These are phyloP conservation scores for Aspergillus felis DNA, from an alignment of 2,329 filamentous ascomycete genomes.

Conservation along the genomic window DNA sequence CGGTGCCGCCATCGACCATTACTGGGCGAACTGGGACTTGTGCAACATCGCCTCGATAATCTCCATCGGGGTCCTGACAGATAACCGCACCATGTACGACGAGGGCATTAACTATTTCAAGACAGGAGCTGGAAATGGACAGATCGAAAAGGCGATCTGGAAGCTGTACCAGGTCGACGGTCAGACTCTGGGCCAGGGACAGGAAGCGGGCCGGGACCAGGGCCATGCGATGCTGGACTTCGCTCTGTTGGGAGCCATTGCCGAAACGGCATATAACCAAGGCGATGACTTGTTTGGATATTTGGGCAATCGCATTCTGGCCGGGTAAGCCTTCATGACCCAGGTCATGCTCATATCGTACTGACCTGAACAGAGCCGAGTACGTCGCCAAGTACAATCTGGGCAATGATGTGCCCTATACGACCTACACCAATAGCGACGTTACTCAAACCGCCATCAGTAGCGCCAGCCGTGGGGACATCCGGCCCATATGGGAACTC, in stretches of 20 bases:
- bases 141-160: conserved; percentile 5
- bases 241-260: conserved; percentile 38
- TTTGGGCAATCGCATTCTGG: conserved; percentile 32
- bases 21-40: conserved; percentile 46
- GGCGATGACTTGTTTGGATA: conserved; percentile 40
- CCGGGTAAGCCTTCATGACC: conserved; percentile 22
- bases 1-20: conserved; percentile 30
- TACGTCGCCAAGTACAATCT: conserved; percentile 41
- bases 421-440: conserved; percentile 37
- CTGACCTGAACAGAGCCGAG: conserved; percentile 3
- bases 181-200: conserved; percentile 35
- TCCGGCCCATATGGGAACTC: conserved; percentile 40
- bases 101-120: conserved; percentile 41
- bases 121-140: conserved; percentile 36
- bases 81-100: conserved; percentile 41
- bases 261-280: conserved; percentile 43
- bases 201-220: conserved; percentile 46
- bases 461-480: conserved; percentile 25
- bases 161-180: conserved; percentile 10
- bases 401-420: conserved; percentile 42
- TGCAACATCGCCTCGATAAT: conserved; percentile 42
- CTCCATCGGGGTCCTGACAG: conserved; percentile 42
- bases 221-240: conserved; percentile 43
- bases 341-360: not conserved
- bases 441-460: conserved; percentile 35